Evolutionary conservation across 2,329 filamentous ascomycete species (phyloP).

Genomic region (Fusarium beomiforme): DNA sequence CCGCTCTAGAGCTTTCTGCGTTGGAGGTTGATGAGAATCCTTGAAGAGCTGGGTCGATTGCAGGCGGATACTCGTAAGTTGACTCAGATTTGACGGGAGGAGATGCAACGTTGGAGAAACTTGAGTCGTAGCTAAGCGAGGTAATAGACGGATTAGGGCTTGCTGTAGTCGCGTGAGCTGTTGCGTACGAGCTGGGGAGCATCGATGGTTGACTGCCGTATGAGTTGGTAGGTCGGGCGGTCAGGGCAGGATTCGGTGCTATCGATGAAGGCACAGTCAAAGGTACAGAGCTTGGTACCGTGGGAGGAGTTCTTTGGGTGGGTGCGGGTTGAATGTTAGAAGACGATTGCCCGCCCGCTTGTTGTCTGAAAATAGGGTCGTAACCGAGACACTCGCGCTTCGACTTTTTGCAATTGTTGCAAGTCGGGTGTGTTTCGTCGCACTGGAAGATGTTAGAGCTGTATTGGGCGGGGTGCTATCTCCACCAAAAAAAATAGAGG

Average conservation of each 20-base stretch:
- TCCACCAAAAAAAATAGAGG: constrained; percentile 30
- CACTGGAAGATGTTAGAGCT: constrained; percentile 64
- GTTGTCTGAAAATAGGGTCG: constrained; percentile 85
- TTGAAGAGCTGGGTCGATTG: constrained; percentile 75
- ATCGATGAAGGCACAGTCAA: constrained; percentile 41
- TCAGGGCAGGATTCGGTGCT: constrained; percentile 38
- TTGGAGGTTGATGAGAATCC: constrained; percentile 42
- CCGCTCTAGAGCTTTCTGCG: constrained; percentile 39
- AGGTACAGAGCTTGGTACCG: constrained; percentile 44
- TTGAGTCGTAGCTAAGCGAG: constrained; percentile 48
- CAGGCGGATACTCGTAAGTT: constrained; percentile 65
- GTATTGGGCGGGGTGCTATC: constrained; percentile 30
- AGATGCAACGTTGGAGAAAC: constrained; percentile 45
- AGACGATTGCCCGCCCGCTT: constrained; percentile 77
- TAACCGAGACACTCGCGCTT: constrained; percentile 89
- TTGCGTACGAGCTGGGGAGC: constrained; percentile 55
- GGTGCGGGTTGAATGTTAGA: constrained; percentile 58
- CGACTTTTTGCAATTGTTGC: constrained; percentile 89
- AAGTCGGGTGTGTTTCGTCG: constrained; percentile 93
- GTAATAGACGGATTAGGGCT: constrained; percentile 47
- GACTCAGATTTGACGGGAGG: constrained; percentile 51
- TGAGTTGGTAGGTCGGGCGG: constrained; percentile 49
- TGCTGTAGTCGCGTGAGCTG: constrained; percentile 46
- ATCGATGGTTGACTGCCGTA: constrained; percentile 59
- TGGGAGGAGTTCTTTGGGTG: constrained; percentile 48